Evolutionary conservation across 2,329 filamentous ascomycete species (phyloP).

Genomic region (Trichophyton simii): DNA sequence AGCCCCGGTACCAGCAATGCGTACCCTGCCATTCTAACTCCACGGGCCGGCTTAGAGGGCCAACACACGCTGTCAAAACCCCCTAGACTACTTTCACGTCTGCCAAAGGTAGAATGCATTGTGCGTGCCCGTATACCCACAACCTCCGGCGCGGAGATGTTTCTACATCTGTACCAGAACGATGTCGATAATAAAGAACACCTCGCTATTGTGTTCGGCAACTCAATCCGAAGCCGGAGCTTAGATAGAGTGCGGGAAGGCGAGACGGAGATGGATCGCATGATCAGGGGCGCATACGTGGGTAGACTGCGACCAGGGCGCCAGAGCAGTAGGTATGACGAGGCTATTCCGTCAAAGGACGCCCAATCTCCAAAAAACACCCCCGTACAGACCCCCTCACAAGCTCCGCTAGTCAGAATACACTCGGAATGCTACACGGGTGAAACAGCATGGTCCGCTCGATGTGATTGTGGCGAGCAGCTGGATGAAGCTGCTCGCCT

Average conservation of each 20-base stretch:
- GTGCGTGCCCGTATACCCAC: conserved; percentile 93
- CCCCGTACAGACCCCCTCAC: not conserved
- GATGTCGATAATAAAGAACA: conserved; percentile 91
- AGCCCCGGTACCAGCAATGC: conserved; percentile 18
- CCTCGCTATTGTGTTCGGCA: conserved; percentile 90
- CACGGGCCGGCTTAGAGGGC: conserved; percentile 15
- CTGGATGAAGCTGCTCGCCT: conserved; percentile 88
- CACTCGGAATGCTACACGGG: conserved; percentile 98
- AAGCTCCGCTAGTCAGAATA: conserved; percentile 71
- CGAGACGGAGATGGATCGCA: conserved; percentile 49
- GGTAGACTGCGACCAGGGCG: conserved; percentile 78
- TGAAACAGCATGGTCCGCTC: conserved; percentile 94
- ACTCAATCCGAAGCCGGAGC: conserved; percentile 61
- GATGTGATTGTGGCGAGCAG: conserved; percentile 96
- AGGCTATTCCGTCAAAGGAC: conserved; percentile 5
- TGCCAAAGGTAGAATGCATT: conserved; percentile 83
- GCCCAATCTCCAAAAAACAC: not conserved
- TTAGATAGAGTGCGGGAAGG: conserved; percentile 36
- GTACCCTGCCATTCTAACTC: conserved; percentile 17
- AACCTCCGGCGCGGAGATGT: conserved; percentile 87
- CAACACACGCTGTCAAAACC: conserved; percentile 37
- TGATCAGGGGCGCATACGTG: conserved; percentile 88
- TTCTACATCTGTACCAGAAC: conserved; percentile 87
- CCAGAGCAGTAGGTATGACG: conserved; percentile 56
- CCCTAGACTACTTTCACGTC: conserved; percentile 58